phyloP scores from a whole-genome alignment of 2,329 filamentous ascomycete genomes.

The Periconia sp. region DNA sequence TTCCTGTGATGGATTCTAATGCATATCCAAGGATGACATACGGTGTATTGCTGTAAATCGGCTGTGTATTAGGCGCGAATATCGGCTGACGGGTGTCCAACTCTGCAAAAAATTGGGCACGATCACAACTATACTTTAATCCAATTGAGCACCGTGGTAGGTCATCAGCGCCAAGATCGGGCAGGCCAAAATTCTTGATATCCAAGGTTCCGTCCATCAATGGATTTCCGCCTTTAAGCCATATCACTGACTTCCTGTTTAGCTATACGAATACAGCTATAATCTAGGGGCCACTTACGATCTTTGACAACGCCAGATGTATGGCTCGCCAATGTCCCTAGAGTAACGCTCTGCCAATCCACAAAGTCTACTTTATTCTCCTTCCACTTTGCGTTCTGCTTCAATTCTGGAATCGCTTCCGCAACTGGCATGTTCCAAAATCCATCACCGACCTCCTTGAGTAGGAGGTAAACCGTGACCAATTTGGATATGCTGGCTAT shows the following conservation, averaged over 20 bases:
- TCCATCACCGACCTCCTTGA: constrained; percentile 34
- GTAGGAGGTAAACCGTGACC: constrained; percentile 41
- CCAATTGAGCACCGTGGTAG: constrained; percentile 4
- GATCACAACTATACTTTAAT: constrained; percentile 3
- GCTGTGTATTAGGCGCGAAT: constrained; percentile 47
- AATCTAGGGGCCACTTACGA: constrained; percentile 1
- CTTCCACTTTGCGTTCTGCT: constrained; percentile 9
- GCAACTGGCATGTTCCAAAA: constrained; percentile 39
- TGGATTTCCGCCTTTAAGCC: background rate
- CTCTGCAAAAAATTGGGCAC: constrained; percentile 8
- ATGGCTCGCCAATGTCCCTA: constrained; percentile 33
- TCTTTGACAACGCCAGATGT: constrained; percentile 30
- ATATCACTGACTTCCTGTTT: background rate
- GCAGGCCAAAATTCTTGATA: constrained; percentile 5
- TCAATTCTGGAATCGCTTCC: constrained; percentile 25
- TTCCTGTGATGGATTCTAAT: constrained; percentile 49
- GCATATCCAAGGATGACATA: constrained; percentile 50
- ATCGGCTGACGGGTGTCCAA: constrained; percentile 32
- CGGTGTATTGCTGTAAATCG: constrained; percentile 54
- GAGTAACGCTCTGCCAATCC: constrained; percentile 35
- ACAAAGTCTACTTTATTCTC: constrained; percentile 18
- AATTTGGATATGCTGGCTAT: constrained; percentile 46
- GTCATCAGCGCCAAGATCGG: constrained; percentile 1
- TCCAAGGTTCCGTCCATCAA: background rate
- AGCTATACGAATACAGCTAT: background rate